These are phyloP conservation scores for Athelia sp. DNA, from an alignment of 1,284 basidiomycete species.

Conservation along the genomic window DNA sequence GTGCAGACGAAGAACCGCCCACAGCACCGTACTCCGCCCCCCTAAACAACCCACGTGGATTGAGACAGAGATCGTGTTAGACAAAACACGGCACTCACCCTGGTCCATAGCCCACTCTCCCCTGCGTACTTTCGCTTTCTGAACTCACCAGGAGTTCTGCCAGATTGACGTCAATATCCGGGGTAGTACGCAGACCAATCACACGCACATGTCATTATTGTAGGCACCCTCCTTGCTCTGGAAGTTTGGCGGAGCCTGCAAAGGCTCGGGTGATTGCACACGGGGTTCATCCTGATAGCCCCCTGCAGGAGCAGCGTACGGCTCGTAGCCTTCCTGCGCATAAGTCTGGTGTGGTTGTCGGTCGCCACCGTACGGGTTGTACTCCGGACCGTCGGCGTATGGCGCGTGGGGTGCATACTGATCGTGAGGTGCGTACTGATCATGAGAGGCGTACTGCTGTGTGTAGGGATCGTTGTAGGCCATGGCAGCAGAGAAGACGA, in stretches of 20 bases:
- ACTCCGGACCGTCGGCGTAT: conserved; percentile 33
- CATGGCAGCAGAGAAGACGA: conserved; percentile 17
- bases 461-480: conserved; percentile 48
- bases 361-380: conserved; percentile 43
- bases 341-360: conserved; percentile 44
- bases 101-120: conserved; percentile 61
- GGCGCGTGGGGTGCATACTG: conserved; percentile 32
- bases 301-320: conserved; percentile 23
- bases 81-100: conserved; percentile 28
- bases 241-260: conserved; percentile 10
- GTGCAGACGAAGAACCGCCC: conserved; percentile 71
- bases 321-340: conserved; percentile 38
- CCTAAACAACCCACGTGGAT: conserved; percentile 29
- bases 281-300: conserved; percentile 40
- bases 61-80: conserved; percentile 1
- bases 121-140: conserved; percentile 52
- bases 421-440: conserved; percentile 33
- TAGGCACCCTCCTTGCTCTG: conserved; percentile 7
- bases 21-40: conserved; percentile 49
- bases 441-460: conserved; percentile 13
- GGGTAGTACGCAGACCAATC: background rate
- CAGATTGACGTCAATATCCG: background rate
- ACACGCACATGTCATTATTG: background rate
- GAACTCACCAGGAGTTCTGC: conserved; percentile 33
- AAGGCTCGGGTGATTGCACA: conserved; percentile 16